Evolutionary conservation across 2,329 filamentous ascomycete species (phyloP).

Genomic region (Neocatenulostroma microsporum): DNA sequence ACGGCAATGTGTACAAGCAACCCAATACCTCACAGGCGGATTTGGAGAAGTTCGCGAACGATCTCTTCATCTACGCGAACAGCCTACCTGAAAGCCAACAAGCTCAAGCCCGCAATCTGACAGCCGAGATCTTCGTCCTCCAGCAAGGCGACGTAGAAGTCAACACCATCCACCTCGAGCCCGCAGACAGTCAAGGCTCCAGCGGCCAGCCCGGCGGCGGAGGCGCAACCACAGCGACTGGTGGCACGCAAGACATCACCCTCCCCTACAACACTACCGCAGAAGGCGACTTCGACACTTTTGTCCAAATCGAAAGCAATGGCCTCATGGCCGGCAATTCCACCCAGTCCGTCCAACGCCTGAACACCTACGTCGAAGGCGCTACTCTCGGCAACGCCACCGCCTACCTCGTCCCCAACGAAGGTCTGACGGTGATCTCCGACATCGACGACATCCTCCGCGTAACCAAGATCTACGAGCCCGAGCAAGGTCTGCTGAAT

Average conservation of each 20-base stretch:
- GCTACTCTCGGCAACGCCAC: constrained; percentile 62
- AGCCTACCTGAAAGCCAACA: constrained; percentile 53
- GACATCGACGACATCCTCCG: constrained; percentile 76
- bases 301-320: constrained; percentile 56
- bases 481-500: constrained; percentile 66
- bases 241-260: constrained; percentile 55
- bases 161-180: constrained; percentile 51
- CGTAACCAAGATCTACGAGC: constrained; percentile 73
- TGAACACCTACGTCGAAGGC: constrained; percentile 61
- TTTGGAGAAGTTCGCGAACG: constrained; percentile 60
- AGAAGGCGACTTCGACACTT: constrained; percentile 66
- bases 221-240: constrained; percentile 45
- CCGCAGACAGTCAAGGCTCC: constrained; percentile 50
- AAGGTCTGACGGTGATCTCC: constrained; percentile 63
- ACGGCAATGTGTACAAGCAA: constrained; percentile 75
- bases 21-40: constrained; percentile 59
- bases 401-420: constrained; percentile 64
- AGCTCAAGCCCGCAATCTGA: constrained; percentile 64
- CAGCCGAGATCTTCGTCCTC: constrained; percentile 64
- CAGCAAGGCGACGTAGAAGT: constrained; percentile 61
- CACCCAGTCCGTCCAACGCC: constrained; percentile 56
- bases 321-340: constrained; percentile 57
- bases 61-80: constrained; percentile 58
- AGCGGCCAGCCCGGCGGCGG: constrained; percentile 40
- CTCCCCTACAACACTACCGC: constrained; percentile 59